Conservation (phyloP, 371 early-diverging fungal genomes). For the Circinella minor region DNA sequence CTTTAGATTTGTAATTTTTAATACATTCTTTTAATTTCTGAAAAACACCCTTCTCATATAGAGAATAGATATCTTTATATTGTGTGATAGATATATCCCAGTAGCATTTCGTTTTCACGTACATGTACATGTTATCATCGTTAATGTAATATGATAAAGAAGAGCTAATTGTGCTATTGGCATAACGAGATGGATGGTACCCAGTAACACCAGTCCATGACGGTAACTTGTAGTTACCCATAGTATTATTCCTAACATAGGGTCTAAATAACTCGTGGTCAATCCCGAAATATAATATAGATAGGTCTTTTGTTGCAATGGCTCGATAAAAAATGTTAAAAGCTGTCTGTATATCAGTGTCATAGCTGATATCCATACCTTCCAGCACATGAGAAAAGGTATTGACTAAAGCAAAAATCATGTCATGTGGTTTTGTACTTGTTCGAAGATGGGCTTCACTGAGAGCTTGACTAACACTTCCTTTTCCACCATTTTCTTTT, state of each 20-base stretch:
- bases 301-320: background rate
- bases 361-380: background rate
- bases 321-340: background rate
- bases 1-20: too few species aligned
- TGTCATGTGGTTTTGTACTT: background rate
- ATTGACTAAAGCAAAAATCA: background rate
- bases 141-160: too few species aligned
- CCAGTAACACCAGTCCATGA: background rate
- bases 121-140: too few species aligned
- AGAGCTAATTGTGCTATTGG: too few species aligned
- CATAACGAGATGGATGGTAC: background rate
- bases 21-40: too few species aligned
- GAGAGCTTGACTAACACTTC: background rate
- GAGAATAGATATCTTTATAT: too few species aligned
- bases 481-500: background rate
- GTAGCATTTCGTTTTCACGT: too few species aligned
- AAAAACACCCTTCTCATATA: too few species aligned
- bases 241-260: background rate
- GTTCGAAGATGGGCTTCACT: background rate
- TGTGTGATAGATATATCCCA: too few species aligned
- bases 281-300: background rate
- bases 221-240: background rate
- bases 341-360: background rate
- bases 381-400: background rate
- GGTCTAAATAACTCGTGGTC: background rate